These are phyloP conservation scores for Acacia acuminata DNA, from an alignment of 306 rosid genomes.

Conservation along the genomic window DNA sequence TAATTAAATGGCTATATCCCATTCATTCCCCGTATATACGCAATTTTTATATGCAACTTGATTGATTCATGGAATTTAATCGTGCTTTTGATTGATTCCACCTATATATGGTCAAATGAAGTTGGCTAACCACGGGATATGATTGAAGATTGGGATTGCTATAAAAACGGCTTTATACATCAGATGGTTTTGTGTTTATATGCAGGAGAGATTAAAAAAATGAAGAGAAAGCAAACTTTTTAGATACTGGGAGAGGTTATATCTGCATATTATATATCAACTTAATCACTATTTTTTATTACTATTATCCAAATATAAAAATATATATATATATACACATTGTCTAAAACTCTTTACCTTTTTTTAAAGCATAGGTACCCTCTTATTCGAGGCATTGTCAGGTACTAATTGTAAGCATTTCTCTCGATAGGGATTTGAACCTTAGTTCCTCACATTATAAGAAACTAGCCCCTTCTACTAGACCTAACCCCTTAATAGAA, in stretches of 20 bases:
- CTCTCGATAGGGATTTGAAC: accelerated
- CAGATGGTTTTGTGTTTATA: constrained; percentile 40
- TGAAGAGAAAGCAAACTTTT: constrained; percentile 33
- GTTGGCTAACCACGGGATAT: constrained; percentile 40
- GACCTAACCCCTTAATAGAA: too few species aligned
- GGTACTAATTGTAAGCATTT: too few species aligned
- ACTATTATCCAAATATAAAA: too few species aligned
- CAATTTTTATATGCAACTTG: constrained; percentile 20
- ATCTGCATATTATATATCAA: not conserved
- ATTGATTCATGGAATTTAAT: constrained; percentile 32
- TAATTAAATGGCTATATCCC: not conserved
- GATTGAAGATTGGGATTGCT: constrained; percentile 41
- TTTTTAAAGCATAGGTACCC: too few species aligned
- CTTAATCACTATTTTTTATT: not conserved
- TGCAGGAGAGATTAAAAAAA: constrained; percentile 49
- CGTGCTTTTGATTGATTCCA: constrained; percentile 34
- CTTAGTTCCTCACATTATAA: too few species aligned
- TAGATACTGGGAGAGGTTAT: constrained; percentile 26
- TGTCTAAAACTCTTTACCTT: not conserved
- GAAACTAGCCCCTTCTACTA: accelerated
- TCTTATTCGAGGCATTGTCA: too few species aligned
- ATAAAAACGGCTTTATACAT: constrained; percentile 40
- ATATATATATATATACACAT: too few species aligned
- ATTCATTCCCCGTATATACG: not conserved
- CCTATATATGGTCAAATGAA: constrained; percentile 49